Evolutionary conservation across 2,329 filamentous ascomycete species (phyloP).

Genomic region (Emmonsia crescens): DNA sequence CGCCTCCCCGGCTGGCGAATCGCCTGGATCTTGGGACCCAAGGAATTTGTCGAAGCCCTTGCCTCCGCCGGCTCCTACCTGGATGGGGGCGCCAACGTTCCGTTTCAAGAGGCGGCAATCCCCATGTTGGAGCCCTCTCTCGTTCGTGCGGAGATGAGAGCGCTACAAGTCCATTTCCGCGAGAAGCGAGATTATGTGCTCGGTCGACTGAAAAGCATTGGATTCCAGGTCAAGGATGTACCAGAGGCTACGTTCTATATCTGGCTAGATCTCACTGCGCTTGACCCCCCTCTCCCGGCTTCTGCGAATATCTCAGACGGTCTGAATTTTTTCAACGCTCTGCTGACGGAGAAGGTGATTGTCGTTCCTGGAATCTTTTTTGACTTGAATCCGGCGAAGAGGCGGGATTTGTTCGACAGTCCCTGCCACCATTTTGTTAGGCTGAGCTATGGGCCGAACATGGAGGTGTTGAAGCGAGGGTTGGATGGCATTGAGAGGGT

Average conservation of each 20-base stretch:
- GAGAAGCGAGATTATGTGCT: slow-evolving; percentile 90
- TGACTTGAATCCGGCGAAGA: slow-evolving; percentile 80
- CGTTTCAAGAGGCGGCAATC: slow-evolving; percentile 89
- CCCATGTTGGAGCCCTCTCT: slow-evolving; percentile 81
- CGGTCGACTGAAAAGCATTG: slow-evolving; percentile 66
- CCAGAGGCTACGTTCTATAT: slow-evolving; percentile 94
- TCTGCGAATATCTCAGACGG: slow-evolving; percentile 71
- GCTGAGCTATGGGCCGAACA: slow-evolving; percentile 71
- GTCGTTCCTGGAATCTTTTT: slow-evolving; percentile 98
- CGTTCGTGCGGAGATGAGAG: slow-evolving; percentile 76
- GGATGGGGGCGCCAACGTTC: slow-evolving; percentile 86
- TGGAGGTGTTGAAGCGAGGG: slow-evolving; percentile 67
- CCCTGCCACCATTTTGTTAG: slow-evolving; percentile 90
- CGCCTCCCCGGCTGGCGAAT: slow-evolving; percentile 92
- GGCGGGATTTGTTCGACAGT: slow-evolving; percentile 84
- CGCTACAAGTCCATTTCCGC: slow-evolving; percentile 80
- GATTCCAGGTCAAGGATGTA: slow-evolving; percentile 72
- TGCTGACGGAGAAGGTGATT: slow-evolving; percentile 87
- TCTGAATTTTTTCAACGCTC: slow-evolving; percentile 92
- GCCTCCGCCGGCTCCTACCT: slow-evolving; percentile 88
- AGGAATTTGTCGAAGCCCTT: slow-evolving; percentile 91
- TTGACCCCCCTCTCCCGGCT: slow-evolving; percentile 44
- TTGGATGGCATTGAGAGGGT: slow-evolving; percentile 78
- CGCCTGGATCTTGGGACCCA: slow-evolving; percentile 90
- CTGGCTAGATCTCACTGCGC: slow-evolving; percentile 52